Percentiles rank a stretch among this genome's conserved stretches.
These are phyloP conservation scores for Senna tora DNA, from an alignment of 306 rosid species.

Conservation along the genomic window DNA sequence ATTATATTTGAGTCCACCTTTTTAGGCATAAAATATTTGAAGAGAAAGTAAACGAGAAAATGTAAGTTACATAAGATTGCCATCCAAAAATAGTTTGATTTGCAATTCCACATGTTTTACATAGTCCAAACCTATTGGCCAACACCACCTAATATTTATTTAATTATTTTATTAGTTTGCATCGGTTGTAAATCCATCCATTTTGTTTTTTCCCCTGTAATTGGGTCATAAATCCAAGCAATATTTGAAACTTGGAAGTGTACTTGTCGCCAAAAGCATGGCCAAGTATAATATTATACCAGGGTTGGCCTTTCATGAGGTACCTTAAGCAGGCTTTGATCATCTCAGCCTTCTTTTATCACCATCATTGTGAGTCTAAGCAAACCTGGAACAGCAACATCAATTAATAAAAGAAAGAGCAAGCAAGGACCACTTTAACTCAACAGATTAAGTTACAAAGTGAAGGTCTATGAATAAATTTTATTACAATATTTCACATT, in stretches of 20 bases:
- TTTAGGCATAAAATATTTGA: background rate
- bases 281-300: constrained; percentile 3
- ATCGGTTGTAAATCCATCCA: background rate
- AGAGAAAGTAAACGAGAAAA: too few species aligned
- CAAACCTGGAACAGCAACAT: constrained; percentile 33
- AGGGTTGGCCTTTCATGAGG: background rate
- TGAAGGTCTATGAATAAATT: too few species aligned
- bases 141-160: background rate
- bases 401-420: constrained; percentile 10
- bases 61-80: background rate
- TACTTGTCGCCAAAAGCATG: background rate
- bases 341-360: constrained; percentile 15
- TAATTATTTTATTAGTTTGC: background rate
- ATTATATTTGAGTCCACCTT: too few species aligned
- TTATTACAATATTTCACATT: too few species aligned
- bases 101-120: background rate
- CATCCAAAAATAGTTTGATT: background rate
- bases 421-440: background rate
- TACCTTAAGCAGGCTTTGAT: constrained; percentile 11
- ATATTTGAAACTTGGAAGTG: constrained; percentile 17
- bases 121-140: background rate
- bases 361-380: constrained; percentile 3
- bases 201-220: background rate
- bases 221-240: constrained; percentile 13
- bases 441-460: background rate